Percentiles rank a stretch among this genome's conserved stretches.
These are phyloP conservation scores for Endocladia muricata DNA, from an alignment of 31 red algal species.

Conservation along the genomic window DNA sequence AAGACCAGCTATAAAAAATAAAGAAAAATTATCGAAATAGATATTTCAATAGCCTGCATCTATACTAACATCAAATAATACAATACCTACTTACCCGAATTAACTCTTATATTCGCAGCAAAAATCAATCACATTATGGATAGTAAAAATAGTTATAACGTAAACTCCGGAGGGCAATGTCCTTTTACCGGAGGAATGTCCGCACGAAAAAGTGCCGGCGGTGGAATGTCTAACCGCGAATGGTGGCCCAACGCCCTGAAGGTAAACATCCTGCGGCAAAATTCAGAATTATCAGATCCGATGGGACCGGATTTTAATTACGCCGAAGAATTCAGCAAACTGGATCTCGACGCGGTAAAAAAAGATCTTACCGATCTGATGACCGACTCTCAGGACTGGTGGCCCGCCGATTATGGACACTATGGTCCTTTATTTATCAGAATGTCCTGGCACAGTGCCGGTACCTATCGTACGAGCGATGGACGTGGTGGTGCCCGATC, in stretches of 20 bases:
- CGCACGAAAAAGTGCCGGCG: neutral
- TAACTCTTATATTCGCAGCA: too few relatives aligned
- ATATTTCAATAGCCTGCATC: too few relatives aligned
- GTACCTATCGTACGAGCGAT: constrained; percentile 5
- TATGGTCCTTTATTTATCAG: constrained; percentile 15
- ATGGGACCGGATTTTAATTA: constrained; percentile 5
- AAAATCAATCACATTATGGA: too few relatives aligned
- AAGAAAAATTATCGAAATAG: too few relatives aligned
- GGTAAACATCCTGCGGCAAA: constrained; percentile 5
- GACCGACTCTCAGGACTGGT: constrained; percentile 2
- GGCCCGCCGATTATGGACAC: constrained; percentile 14
- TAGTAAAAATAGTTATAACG: too few relatives aligned
- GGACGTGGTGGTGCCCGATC: constrained; percentile 1
- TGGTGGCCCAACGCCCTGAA: constrained; percentile 17
- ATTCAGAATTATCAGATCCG: neutral
- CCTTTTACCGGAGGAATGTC: too few relatives aligned
- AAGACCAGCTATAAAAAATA: too few relatives aligned
- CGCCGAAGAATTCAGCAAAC: neutral
- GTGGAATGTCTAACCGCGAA: neutral
- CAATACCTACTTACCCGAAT: too few relatives aligned
- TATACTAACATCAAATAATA: too few relatives aligned
- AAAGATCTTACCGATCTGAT: neutral
- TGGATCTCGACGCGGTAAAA: constrained; percentile 11
- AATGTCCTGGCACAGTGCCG: constrained; percentile 15
- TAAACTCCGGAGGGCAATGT: too few relatives aligned